Conservation (phyloP, 208 protist genomes). For the Acanthamoeba castellanii region DNA sequence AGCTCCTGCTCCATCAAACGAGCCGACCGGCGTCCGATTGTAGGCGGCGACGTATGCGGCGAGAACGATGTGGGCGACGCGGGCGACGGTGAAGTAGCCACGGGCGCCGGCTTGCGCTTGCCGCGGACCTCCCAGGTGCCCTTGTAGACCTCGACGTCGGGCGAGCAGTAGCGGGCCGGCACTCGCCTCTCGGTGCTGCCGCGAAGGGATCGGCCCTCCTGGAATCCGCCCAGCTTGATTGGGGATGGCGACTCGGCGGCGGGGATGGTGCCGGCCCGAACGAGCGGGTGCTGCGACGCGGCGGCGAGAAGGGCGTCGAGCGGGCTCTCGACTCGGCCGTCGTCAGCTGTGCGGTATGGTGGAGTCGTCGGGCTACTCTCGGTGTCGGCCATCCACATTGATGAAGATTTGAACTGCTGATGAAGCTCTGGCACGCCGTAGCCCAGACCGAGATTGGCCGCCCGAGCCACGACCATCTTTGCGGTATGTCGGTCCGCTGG, state of each 20-base stretch:
- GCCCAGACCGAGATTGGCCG: not conserved
- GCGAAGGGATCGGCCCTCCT: not conserved
- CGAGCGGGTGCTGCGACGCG: not conserved
- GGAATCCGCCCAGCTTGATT: not conserved
- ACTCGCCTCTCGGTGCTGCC: not conserved
- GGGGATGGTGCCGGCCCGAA: not conserved
- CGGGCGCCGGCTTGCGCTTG: not conserved
- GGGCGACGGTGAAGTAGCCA: too few species aligned
- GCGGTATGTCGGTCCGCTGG: not conserved
- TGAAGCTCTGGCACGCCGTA: not conserved
- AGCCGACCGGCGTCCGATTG: too few species aligned
- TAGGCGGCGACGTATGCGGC: too few species aligned
- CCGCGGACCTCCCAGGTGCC: not conserved
- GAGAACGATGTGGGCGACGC: too few species aligned
- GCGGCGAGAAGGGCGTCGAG: not conserved
- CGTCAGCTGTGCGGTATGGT: not conserved
- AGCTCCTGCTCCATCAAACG: too few species aligned
- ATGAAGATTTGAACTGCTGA: not conserved
- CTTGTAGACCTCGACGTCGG: slow-evolving; percentile 32
- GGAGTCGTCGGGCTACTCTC: not conserved
- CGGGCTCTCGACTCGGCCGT: not conserved
- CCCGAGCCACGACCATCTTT: not conserved
- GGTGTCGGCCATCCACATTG: not conserved
- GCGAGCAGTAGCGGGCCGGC: slow-evolving; percentile 9
- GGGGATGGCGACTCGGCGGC: not conserved